phyloP scores from a whole-genome alignment of 192 early-diverging fungal species.

The Blastocladiella britannica region DNA sequence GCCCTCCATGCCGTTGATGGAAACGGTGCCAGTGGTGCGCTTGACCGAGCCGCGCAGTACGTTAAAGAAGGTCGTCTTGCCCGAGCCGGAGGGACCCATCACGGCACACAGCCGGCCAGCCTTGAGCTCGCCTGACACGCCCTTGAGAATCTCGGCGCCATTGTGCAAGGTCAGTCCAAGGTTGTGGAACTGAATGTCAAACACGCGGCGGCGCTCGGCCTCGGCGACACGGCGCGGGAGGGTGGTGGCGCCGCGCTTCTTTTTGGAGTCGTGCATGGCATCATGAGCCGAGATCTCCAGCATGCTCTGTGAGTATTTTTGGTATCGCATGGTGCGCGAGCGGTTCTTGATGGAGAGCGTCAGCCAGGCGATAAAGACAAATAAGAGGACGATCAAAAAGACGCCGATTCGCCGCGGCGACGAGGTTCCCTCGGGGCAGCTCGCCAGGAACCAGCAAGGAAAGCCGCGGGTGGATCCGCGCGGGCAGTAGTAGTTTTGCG shows the following conservation, averaged over 20 bases:
- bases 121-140: background rate
- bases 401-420: background rate
- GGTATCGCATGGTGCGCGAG: background rate
- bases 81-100: constrained; percentile 33
- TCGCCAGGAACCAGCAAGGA: background rate
- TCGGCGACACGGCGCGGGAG: background rate
- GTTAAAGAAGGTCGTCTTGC: constrained; percentile 60
- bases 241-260: background rate
- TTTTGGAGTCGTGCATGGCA: background rate
- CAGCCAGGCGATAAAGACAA: background rate
- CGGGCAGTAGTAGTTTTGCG: background rate
- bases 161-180: background rate
- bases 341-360: background rate
- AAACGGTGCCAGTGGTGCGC: background rate
- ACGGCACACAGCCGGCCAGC: background rate
- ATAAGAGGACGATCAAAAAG: background rate
- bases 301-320: background rate
- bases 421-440: background rate
- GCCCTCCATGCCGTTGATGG: constrained; percentile 40
- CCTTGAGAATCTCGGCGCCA: background rate
- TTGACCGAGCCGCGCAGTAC: constrained; percentile 49
- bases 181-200: background rate
- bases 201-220: background rate
- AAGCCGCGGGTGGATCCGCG: background rate
- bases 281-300: too few species aligned